Conservation (phyloP, 768 basidiomycete genomes). For the Termitomyces sp. region DNA sequence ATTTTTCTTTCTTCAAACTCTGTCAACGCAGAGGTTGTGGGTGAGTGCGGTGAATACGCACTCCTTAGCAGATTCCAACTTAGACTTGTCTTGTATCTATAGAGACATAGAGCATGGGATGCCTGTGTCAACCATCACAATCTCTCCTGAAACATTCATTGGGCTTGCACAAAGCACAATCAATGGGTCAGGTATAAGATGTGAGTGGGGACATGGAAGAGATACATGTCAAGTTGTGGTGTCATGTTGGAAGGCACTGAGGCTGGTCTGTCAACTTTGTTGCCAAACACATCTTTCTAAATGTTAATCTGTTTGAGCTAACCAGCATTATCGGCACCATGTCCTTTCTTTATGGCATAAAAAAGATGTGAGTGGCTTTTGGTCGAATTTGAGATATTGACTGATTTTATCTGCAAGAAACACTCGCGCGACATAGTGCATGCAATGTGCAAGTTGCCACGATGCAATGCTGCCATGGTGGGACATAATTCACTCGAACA, state of each 20-base stretch:
- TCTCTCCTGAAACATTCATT: constrained; percentile 13
- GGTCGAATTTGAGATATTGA: background rate
- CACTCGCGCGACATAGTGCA: background rate
- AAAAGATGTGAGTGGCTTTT: constrained; percentile 12
- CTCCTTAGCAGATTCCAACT: constrained; percentile 13
- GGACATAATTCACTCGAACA: constrained; percentile 7
- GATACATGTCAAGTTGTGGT: constrained; percentile 13
- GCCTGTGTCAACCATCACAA: constrained; percentile 11
- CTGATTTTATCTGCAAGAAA: background rate
- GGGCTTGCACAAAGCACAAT: constrained; percentile 13
- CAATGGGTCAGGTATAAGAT: constrained; percentile 9
- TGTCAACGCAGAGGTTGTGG: background rate
- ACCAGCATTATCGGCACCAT: constrained; percentile 10
- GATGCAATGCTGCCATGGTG: constrained; percentile 10
- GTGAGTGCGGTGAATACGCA: background rate
- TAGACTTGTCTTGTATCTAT: background rate
- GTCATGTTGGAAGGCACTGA: constrained; percentile 16
- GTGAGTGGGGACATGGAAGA: constrained; percentile 18
- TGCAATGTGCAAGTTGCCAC: constrained; percentile 11
- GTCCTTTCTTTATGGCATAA: constrained; percentile 3
- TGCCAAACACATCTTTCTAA: background rate
- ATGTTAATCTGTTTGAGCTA: background rate
- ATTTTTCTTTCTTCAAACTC: background rate
- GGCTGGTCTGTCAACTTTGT: constrained; percentile 14
- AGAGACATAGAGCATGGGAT: constrained; percentile 14